Percentiles rank a stretch among this genome's conserved stretches.
Conservation (phyloP, 2,329 filamentous ascomycete species). For the Colletotrichum sp. region DNA sequence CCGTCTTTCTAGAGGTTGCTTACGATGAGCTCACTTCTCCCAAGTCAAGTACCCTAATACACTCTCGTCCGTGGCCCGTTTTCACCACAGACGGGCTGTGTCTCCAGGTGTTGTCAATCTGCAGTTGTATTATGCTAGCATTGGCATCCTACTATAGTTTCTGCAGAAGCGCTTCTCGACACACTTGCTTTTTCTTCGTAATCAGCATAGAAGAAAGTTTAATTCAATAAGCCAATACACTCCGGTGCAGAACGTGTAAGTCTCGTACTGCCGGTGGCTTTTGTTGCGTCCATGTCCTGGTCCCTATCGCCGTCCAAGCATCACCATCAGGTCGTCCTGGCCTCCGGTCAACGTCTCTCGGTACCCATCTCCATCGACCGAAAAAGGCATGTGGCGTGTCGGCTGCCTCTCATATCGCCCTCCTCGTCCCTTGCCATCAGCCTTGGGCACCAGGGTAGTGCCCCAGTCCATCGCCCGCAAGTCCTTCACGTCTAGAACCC, state of each 20-base stretch:
- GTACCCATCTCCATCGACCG: background rate
- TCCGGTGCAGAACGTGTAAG: rapidly evolving
- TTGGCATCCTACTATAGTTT: background rate
- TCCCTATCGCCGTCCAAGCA: slow-evolving; percentile 16
- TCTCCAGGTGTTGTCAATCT: background rate
- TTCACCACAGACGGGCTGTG: background rate
- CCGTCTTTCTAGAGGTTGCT: rapidly evolving
- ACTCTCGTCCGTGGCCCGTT: background rate
- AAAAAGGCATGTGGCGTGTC: slow-evolving; percentile 23
- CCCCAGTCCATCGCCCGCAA: slow-evolving; percentile 22
- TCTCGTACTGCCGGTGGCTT: background rate
- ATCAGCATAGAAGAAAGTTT: too few relatives aligned
- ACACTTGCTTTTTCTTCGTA: background rate
- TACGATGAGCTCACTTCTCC: background rate
- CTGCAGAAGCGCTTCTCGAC: background rate
- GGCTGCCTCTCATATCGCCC: slow-evolving; percentile 19
- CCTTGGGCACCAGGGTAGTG: slow-evolving; percentile 15
- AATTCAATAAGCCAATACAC: too few relatives aligned
- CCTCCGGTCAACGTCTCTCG: slow-evolving; percentile 14
- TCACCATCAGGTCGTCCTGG: slow-evolving; percentile 25
- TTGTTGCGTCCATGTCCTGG: background rate
- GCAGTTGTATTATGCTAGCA: background rate
- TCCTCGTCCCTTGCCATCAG: background rate
- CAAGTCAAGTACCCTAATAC: background rate
- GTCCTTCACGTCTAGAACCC: slow-evolving; percentile 25